Conservation (phyloP, 2,329 filamentous ascomycete species). For the Hypoxylon sp. region DNA sequence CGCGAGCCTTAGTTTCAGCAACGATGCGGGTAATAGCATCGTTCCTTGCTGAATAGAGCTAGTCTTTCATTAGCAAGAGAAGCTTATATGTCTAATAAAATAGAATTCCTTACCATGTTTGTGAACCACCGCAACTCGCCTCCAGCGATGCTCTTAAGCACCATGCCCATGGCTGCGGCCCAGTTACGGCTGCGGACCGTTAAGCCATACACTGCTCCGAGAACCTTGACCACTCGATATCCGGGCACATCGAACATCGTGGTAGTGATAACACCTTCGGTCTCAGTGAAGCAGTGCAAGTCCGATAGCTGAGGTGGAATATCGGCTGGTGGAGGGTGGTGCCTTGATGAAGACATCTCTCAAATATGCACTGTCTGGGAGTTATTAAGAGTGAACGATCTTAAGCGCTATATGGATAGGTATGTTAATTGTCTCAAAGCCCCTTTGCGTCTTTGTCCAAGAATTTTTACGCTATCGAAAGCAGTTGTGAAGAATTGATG, state of each 20-base stretch:
- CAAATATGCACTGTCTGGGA: background rate
- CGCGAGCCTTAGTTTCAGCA: constrained; percentile 69
- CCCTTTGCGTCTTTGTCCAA: background rate
- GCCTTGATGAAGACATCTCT: background rate
- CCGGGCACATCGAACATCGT: constrained; percentile 76
- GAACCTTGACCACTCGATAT: constrained; percentile 70
- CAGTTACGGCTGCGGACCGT: constrained; percentile 72
- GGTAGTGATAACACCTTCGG: constrained; percentile 72
- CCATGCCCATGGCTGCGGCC: constrained; percentile 69
- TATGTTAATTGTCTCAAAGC: too few relatives aligned
- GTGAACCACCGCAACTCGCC: constrained; percentile 74
- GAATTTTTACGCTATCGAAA: background rate
- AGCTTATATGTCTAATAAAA: background rate
- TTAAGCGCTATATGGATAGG: background rate
- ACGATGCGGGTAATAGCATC: constrained; percentile 71
- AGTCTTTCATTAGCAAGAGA: background rate
- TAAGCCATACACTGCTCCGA: constrained; percentile 72
- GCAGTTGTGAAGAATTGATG: background rate
- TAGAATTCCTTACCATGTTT: constrained; percentile 59
- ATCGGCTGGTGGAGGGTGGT: constrained; percentile 48
- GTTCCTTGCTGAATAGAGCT: constrained; percentile 71
- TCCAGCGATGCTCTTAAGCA: constrained; percentile 69
- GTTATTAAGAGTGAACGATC: background rate
- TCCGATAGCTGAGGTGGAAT: constrained; percentile 62
- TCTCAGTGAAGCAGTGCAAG: constrained; percentile 73